Base-by-base conservation (phyloP, 306 rosid genomes). In the Casuarina equisetifolia region DNA sequence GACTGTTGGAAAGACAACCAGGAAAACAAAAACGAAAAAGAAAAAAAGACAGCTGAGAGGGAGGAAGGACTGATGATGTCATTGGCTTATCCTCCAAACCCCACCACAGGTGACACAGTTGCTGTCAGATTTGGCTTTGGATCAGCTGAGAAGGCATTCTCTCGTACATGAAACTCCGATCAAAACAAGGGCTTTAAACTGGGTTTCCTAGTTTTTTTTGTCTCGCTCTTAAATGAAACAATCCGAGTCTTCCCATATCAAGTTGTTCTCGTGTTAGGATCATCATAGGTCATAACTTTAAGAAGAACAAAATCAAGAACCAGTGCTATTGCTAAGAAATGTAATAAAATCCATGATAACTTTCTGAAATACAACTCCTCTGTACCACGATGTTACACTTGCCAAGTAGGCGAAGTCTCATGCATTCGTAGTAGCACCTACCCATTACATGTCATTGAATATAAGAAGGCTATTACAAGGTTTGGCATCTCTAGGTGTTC, bases 361-460 rank as follows among this genome's bases (percentile, higher is more conserved):
- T 25, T 25, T 25, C 32, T 90, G 90, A 39, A 88, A 84, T 84
- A 91, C 68, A 9, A 94, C 88, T 7, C 98, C 97, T 0, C 97
- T 87, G 86, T 95, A 91, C 97, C 97, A 92, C 96, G 35, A 92
- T 88, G 59, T 88, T 84, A 92, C 98, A 68, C 92, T 94, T 58
- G 97, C 98, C 0, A 93, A 89, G 96, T 95, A 95, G 53, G 91
- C 91, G 52, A 95, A 92, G 86, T 92, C 91, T 25, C 97, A 95
- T 51, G 95, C 86, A 8, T 88, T 94, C 13, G 49, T 77, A 19
- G 81, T 50, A 74, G 91, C 89, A 50, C 97, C 97, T 12, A 97
- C 98, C 98, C 98, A 92, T 9, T 57, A 69, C 5, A 91, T 82
- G 76, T 89, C 88, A 70, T 92, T 94, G 81, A 92, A 67, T 90